Base-by-base conservation (phyloP, 306 rosid genomes). In the Quercus aquifolioides region DNA sequence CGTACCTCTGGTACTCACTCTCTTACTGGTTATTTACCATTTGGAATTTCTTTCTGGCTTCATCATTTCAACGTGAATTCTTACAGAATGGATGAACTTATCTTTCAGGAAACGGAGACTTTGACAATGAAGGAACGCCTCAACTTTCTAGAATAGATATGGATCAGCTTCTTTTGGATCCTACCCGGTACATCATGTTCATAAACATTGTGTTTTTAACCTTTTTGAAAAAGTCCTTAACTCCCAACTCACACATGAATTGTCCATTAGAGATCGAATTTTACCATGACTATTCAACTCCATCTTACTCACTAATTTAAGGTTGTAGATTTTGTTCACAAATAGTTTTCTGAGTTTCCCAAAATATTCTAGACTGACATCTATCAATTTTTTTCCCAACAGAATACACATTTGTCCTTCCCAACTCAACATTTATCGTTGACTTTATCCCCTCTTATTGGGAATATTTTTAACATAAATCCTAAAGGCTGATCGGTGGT, bases 101-200 rank as follows among this genome's bases (percentile, higher is more conserved):
- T 43, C 9, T 80, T 84, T 60, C 84, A 91, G 93, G 86, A 65
- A 60, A 78, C 19, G 69, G 69, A 49, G 71, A 23, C 14, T 30
- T 67, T 35, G 93, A 82, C 23, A 67, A 67, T 18, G 84, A 79
- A n/a, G 81, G 74, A 17, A 25, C 65, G 26, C 84, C 89, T 55
- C 75, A 74, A 21, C 87, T 83, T 75, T 89, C 94, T 18, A 87
- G 75, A 64, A 80, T 78, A 12, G 90, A 90, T 59, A 28, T 23
- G 28, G 94, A 91, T 74, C 78, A 83, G 67, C 74, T 83, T 76
- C 74, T 80, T 55, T 60, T 73, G 65, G 92, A 89, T 74, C 91
- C 91, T 41, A 76, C 77, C 79, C 71, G 97, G 98, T 94, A 90
- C 64, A 35, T 28, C 67, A 51, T 64, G 31, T 46, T 72, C 76